Percentiles rank a stretch among this genome's conserved stretches.
These are phyloP conservation scores for Friedmanniomyces endolithicus DNA, from an alignment of 495 filamentous ascomycete species.

Conservation along the genomic window DNA sequence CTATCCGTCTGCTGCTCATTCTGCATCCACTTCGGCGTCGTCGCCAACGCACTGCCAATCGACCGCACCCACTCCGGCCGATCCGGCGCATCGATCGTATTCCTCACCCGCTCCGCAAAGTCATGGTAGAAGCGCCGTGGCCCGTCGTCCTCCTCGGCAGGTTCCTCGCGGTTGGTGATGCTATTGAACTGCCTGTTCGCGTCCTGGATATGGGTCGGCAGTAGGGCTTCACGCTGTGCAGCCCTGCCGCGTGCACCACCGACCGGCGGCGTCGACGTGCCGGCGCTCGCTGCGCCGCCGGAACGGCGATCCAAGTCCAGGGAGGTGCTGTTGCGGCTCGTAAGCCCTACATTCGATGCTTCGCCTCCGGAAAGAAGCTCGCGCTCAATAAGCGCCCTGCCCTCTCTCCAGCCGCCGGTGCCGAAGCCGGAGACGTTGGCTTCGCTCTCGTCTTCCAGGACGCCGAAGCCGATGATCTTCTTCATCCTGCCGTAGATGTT, in stretches of 20 bases:
- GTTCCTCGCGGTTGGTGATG: conserved; percentile 22
- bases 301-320: conserved; percentile 24
- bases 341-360: conserved; percentile 27
- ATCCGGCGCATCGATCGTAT: conserved; percentile 79
- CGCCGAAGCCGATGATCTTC: conserved; percentile 62
- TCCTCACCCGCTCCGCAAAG: conserved; percentile 72
- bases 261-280: conserved; percentile 4
- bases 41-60: conserved; percentile 48
- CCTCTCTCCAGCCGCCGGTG: conserved; percentile 82
- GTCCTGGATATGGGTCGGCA: background rate
- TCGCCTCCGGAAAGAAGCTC: conserved; percentile 40
- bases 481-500: conserved; percentile 76
- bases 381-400: conserved; percentile 81
- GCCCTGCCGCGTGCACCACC: background rate
- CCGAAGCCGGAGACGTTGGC: conserved; percentile 56
- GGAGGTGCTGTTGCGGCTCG: conserved; percentile 31
- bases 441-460: conserved; percentile 63
- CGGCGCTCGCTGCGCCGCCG: conserved; percentile 13
- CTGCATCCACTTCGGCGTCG: conserved; percentile 76
- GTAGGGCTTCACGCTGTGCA: background rate
- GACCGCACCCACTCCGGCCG: conserved; percentile 67
- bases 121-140: conserved; percentile 53
- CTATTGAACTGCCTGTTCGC: conserved; percentile 18
- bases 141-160: conserved; percentile 54
- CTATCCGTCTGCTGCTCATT: conserved; percentile 35